phyloP scores from a whole-genome alignment of 2,329 filamentous ascomycete genomes.

The Cadophora luteo-olivacea region DNA sequence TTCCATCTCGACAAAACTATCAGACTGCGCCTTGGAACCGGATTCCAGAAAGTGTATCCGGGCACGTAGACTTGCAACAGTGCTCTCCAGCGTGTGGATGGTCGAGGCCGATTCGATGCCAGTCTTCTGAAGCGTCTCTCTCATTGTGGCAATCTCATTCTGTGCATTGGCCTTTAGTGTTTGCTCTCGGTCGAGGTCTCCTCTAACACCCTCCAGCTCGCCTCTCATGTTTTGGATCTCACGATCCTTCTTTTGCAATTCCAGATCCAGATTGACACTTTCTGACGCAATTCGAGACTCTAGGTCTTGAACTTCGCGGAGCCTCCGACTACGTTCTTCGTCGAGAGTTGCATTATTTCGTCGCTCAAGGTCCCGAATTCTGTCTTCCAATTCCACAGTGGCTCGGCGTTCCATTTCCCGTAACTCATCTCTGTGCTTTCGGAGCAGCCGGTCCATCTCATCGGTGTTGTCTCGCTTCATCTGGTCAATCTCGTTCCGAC shows the following conservation, averaged over 20 bases:
- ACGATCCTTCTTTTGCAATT: constrained; percentile 53
- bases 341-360: constrained; percentile 60
- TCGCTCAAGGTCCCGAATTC: constrained; percentile 43
- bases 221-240: constrained; percentile 58
- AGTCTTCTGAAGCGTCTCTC: constrained; percentile 48
- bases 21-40: constrained; percentile 86
- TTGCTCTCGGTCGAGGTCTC: constrained; percentile 67
- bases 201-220: constrained; percentile 54
- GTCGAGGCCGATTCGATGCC: constrained; percentile 66
- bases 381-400: constrained; percentile 51
- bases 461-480: constrained; percentile 56
- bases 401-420: constrained; percentile 68
- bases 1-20: constrained; percentile 84
- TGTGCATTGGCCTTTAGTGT: constrained; percentile 47
- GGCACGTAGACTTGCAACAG: constrained; percentile 76
- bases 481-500: constrained; percentile 63
- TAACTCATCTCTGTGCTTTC: constrained; percentile 71
- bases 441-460: constrained; percentile 63
- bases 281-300: constrained; percentile 58
- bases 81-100: constrained; percentile 73
- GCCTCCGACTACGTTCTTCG: constrained; percentile 63
- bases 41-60: constrained; percentile 91
- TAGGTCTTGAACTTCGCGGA: constrained; percentile 71
- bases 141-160: constrained; percentile 57
- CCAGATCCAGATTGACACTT: constrained; percentile 44